Evolutionary conservation across 176 grass and related monocot species (phyloP), one percentile per base, ranked within the genome.

Genomic region (Neostapfia colusana): DNA sequence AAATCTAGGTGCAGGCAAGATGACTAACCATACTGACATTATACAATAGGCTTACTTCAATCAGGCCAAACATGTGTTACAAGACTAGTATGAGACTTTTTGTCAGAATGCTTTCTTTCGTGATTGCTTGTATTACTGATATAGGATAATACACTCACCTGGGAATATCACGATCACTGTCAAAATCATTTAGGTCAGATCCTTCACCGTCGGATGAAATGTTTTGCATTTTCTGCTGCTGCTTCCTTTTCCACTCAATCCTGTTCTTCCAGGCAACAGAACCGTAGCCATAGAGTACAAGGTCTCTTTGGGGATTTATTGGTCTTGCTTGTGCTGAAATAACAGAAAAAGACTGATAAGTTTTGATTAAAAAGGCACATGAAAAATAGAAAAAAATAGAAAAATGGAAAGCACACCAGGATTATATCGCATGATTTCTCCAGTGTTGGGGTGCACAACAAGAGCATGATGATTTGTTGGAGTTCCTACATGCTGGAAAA

Each of bases 221-320:
- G 23, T 40, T 78, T 78, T 78, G 75, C 75, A 66, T 67, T 78
- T 78, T 78, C 46, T 67, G 62, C 14, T 78, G 62, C 17, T 78
- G 75, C 48, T 67, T 78, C 67, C 62, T 78, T 78, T 67, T 78
- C 75, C 75, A 78, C 21, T 78, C 75, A 54, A 78, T 9, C 39
- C 75, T 78, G 62, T 78, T 78, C 46, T 78, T 78, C 75, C 75
- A 78, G 46, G 75, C 62, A 67, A 78, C 75, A 7, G 75, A 78
- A 54, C 75, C 75, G 17, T 78, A 78, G 34, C 75, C 75, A 67
- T 78, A 78, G 5, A 78, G 50, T 66, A 62, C 45, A 8, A 78
- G 45, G 34, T 78, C 75, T 54, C 75, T 51, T 27, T 54, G 66
- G 46, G 75, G 75, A 54, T 78, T 78, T 40, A 78, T 78, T 18